phyloP scores from a whole-genome alignment of 768 basidiomycete species.

The Tricholoma bakamatsutake region DNA sequence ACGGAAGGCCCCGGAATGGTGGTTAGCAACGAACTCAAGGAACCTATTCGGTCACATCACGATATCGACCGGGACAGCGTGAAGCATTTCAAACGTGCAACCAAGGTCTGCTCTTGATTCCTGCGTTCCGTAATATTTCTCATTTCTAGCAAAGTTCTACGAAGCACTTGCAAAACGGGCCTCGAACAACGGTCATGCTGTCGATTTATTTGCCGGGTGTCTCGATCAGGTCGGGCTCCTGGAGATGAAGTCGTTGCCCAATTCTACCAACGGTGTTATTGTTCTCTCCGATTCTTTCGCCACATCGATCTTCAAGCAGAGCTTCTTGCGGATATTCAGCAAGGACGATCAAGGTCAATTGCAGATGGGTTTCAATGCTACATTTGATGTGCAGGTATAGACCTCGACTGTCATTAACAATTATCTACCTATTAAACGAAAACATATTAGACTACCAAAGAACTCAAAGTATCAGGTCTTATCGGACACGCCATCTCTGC shows the following conservation, averaged over 20 bases:
- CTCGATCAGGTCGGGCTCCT: slow-evolving; percentile 95
- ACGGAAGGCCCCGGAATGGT: slow-evolving; percentile 98
- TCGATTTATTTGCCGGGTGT: slow-evolving; percentile 96
- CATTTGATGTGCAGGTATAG: slow-evolving; percentile 90
- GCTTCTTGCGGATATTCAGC: slow-evolving; percentile 86
- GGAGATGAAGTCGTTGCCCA: slow-evolving; percentile 95
- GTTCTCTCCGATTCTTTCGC: slow-evolving; percentile 96
- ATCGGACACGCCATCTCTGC: slow-evolving; percentile 98
- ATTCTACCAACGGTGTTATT: slow-evolving; percentile 95
- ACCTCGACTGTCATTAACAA: too few species aligned
- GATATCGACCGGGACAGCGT: slow-evolving; percentile 96
- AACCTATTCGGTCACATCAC: slow-evolving; percentile 97
- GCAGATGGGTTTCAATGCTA: slow-evolving; percentile 98
- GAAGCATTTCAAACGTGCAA: slow-evolving; percentile 95
- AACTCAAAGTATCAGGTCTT: slow-evolving; percentile 95
- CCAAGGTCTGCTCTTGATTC: slow-evolving; percentile 59
- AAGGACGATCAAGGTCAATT: slow-evolving; percentile 91
- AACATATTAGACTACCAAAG: slow-evolving; percentile 81
- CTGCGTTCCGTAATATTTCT: not conserved
- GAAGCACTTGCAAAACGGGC: slow-evolving; percentile 90
- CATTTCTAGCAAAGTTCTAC: slow-evolving; percentile 66
- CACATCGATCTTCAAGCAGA: slow-evolving; percentile 98
- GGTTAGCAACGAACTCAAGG: slow-evolving; percentile 90
- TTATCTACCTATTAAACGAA: not conserved
- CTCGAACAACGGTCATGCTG: slow-evolving; percentile 89